These are phyloP conservation scores for Scenedesmus sp. DNA, from an alignment of 163 green algal species.

Conservation along the genomic window DNA sequence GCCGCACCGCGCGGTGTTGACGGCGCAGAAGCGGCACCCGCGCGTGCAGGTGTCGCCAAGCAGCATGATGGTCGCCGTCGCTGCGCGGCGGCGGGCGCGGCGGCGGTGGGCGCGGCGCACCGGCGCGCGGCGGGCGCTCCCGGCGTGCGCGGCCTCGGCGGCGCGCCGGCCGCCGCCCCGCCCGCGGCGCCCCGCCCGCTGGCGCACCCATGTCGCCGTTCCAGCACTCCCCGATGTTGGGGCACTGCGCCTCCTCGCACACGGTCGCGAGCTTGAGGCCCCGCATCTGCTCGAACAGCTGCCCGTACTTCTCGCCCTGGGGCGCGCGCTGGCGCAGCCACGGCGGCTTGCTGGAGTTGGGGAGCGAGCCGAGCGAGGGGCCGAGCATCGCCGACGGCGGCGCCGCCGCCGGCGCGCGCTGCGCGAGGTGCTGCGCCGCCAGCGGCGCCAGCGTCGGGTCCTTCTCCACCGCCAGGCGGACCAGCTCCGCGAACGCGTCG, in stretches of 20 bases:
- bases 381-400: constrained; percentile 54
- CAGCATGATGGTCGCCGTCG: constrained; percentile 88
- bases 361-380: constrained; percentile 48
- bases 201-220: constrained; percentile 64
- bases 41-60: constrained; percentile 91
- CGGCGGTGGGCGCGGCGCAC: too few species aligned
- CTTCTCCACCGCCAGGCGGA: constrained; percentile 78
- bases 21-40: constrained; percentile 92
- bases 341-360: constrained; percentile 81
- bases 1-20: constrained; percentile 88
- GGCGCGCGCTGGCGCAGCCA: constrained; percentile 95
- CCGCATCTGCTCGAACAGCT: constrained; percentile 81
- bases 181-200: too few species aligned
- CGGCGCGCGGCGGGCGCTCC: too few species aligned
- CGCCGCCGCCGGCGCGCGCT: background rate
- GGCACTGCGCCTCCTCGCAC: constrained; percentile 97
- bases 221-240: constrained; percentile 98
- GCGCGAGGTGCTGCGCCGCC: constrained; percentile 64
- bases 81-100: background rate
- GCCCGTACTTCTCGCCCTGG: constrained; percentile 83
- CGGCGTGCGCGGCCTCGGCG: too few species aligned
- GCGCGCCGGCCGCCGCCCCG: too few species aligned
- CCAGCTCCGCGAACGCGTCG: constrained; percentile 90
- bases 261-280: constrained; percentile 90
- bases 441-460: constrained; percentile 77